Evolutionary conservation across 768 basidiomycete species (phyloP).

Genomic region (Melanogaster broomeanus): DNA sequence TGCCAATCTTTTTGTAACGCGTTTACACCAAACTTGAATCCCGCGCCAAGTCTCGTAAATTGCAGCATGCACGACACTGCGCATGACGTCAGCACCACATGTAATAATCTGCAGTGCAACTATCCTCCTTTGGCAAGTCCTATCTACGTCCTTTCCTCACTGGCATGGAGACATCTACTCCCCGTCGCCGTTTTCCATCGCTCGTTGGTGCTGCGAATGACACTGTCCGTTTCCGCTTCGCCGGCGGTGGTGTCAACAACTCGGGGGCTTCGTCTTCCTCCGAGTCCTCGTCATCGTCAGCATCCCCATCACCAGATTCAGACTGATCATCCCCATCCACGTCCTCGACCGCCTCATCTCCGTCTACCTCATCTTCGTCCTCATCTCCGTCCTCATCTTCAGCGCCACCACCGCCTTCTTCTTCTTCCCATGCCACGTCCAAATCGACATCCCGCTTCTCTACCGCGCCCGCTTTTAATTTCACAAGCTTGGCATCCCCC

Average conservation of each 20-base stretch:
- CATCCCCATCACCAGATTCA: conserved; percentile 29
- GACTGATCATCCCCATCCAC: conserved; percentile 36
- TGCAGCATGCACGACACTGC: too few relatives aligned
- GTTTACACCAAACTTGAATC: too few relatives aligned
- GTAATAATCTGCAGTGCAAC: neutral
- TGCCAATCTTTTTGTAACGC: conserved; percentile 6
- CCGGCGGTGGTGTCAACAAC: conserved; percentile 34
- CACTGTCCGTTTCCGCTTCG: conserved; percentile 49
- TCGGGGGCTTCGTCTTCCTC: conserved; percentile 46
- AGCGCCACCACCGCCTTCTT: conserved; percentile 26
- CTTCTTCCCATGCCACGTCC: conserved; percentile 37
- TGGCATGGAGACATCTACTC: neutral
- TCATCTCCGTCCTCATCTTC: conserved; percentile 38
- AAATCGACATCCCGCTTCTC: conserved; percentile 46
- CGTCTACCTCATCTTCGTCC: conserved; percentile 38
- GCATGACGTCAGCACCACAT: conserved; percentile 6
- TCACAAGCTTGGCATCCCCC: conserved; percentile 56
- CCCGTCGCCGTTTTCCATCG: conserved; percentile 10
- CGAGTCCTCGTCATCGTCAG: conserved; percentile 39
- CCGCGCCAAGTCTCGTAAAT: too few relatives aligned
- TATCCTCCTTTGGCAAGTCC: neutral
- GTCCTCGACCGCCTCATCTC: conserved; percentile 32
- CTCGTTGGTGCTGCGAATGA: conserved; percentile 41
- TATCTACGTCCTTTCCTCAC: conserved; percentile 1
- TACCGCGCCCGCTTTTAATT: conserved; percentile 39